Evolutionary conservation across 306 rosid genomes (phyloP).

Genomic region (Vigna radiata): DNA sequence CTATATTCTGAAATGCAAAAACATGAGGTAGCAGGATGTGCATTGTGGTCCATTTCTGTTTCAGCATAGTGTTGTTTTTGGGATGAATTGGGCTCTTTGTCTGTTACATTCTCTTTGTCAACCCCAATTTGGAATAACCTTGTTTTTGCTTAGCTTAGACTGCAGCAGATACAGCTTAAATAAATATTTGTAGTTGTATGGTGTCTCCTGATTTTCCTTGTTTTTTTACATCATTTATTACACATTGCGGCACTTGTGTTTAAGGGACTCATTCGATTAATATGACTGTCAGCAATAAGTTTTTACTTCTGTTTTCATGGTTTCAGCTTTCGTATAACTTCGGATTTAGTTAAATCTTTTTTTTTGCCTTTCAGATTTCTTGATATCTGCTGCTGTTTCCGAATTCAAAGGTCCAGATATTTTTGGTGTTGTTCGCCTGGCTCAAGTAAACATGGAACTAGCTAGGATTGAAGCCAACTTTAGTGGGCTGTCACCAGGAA

Average conservation of each 20-base stretch:
- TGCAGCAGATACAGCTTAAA: conserved; percentile 19
- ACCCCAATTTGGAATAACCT: not conserved
- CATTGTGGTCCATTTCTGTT: no score
- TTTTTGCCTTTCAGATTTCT: conserved; percentile 69
- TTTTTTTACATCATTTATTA: conserved; percentile 19
- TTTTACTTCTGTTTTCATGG: conserved; percentile 22
- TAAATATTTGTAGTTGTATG: conserved; percentile 5
- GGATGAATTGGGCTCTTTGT: no score
- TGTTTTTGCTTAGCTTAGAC: conserved; percentile 19
- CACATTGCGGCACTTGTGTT: not conserved
- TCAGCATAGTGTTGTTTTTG: no score
- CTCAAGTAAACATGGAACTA: conserved; percentile 89
- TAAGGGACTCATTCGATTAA: conserved; percentile 8
- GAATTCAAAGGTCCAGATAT: conserved; percentile 93
- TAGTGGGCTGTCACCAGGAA: conserved; percentile 85
- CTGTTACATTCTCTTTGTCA: not conserved
- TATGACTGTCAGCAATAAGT: conserved; percentile 14
- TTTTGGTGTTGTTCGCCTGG: conserved; percentile 90
- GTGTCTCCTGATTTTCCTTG: conserved; percentile 26
- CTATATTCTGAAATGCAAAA: no score
- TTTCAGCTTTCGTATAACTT: conserved; percentile 20
- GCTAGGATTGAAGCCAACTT: conserved; percentile 90
- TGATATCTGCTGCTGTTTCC: conserved; percentile 86
- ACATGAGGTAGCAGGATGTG: no score
- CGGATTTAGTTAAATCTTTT: conserved; percentile 26